Evolutionary conservation across 140 eudicot genomes (phyloP).

Genomic region (Oenanthe javanica): DNA sequence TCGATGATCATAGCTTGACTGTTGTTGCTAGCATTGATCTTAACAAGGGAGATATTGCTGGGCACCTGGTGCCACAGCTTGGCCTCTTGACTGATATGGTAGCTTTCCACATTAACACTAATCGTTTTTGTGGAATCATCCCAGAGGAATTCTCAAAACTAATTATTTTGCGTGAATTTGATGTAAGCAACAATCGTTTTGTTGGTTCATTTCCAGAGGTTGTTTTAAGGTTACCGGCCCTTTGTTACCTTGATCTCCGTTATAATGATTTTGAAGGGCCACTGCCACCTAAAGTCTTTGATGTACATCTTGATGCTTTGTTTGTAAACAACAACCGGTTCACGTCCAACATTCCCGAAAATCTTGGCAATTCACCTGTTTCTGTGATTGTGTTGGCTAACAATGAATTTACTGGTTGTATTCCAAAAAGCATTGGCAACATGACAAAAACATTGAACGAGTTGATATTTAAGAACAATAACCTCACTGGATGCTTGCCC

Average conservation of each 20-base stretch:
- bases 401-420: slow-evolving; percentile 62
- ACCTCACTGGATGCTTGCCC: slow-evolving; percentile 62
- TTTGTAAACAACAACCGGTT: slow-evolving; percentile 64
- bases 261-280: slow-evolving; percentile 71
- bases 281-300: slow-evolving; percentile 52
- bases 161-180: slow-evolving; percentile 48
- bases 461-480: slow-evolving; percentile 33
- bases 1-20: no score
- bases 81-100: slow-evolving; percentile 39
- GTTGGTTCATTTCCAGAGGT: slow-evolving; percentile 61
- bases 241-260: slow-evolving; percentile 56
- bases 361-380: slow-evolving; percentile 60
- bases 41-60: no score
- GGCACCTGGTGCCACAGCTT: no score
- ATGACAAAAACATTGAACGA: slow-evolving; percentile 48
- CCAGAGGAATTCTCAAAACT: slow-evolving; percentile 48
- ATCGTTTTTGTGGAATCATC: slow-evolving; percentile 64
- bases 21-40: no score
- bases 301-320: slow-evolving; percentile 54
- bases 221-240: slow-evolving; percentile 31
- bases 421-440: slow-evolving; percentile 52
- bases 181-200: slow-evolving; percentile 73
- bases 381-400: slow-evolving; percentile 52
- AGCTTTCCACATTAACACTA: slow-evolving; percentile 63
- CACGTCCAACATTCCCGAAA: slow-evolving; percentile 44